Conservation (phyloP, 495 filamentous ascomycete genomes). For the Xylaria flabelliformis region DNA sequence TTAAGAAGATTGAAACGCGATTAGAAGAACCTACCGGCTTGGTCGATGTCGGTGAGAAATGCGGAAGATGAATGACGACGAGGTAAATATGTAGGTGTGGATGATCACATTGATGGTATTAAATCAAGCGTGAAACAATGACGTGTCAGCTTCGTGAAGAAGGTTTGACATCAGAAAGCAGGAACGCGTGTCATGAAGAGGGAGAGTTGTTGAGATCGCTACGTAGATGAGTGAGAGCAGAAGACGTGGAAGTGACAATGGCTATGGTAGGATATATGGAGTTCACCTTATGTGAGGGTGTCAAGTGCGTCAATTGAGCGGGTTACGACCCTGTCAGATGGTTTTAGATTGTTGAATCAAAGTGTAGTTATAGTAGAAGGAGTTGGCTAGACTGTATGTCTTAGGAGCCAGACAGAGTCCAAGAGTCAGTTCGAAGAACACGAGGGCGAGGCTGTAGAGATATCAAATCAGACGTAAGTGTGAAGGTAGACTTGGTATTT, state of each 20-base stretch:
- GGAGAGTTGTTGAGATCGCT: not conserved
- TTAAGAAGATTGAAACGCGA: not conserved
- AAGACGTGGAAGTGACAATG: not conserved
- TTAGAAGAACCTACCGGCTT: not conserved
- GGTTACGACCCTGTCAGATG: not conserved
- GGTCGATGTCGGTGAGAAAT: not conserved
- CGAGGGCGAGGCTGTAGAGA: not conserved
- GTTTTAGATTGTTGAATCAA: not conserved
- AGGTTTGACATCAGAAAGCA: not conserved
- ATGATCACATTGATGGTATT: not conserved
- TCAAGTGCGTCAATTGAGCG: not conserved
- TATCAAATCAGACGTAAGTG: not conserved
- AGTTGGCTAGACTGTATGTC: not conserved
- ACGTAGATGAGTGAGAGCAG: not conserved
- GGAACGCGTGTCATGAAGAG: not conserved
- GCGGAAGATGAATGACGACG: not conserved
- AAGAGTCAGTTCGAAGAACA: not conserved
- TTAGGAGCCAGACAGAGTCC: not conserved
- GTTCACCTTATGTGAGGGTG: not conserved
- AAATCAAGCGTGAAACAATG: not conserved
- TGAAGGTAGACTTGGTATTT: not conserved
- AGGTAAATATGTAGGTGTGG: not conserved
- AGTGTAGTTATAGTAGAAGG: not conserved
- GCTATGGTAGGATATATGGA: not conserved
- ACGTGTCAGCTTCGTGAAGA: not conserved